Conservation (phyloP, 2,329 filamentous ascomycete genomes). For the Claviceps cyperi region DNA sequence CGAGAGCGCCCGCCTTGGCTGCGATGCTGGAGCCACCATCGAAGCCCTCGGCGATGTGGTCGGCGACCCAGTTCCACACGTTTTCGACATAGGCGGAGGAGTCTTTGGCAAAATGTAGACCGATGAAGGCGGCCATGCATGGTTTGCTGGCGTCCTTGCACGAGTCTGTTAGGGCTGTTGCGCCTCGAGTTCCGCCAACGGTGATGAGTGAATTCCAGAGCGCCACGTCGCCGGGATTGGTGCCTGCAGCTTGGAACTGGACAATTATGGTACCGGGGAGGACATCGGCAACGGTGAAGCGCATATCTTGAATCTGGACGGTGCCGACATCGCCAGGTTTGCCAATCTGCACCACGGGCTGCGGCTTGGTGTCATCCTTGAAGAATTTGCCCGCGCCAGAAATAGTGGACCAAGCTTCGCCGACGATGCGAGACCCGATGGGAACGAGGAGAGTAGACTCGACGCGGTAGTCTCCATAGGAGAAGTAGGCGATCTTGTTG, state of each 20-base stretch:
- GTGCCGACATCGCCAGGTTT: conserved; percentile 31
- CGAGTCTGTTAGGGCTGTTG: conserved; percentile 21
- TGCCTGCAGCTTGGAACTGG: conserved; percentile 23
- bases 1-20: conserved; percentile 31
- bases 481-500: conserved; percentile 16
- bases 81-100: conserved; percentile 13
- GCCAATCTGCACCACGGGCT: conserved; percentile 36
- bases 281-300: conserved; percentile 33
- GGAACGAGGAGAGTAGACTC: conserved; percentile 15
- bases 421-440: conserved; percentile 34
- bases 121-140: conserved; percentile 32
- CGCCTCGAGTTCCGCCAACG: conserved; percentile 28
- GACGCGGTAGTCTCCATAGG: conserved; percentile 15
- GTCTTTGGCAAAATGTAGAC: conserved; percentile 31
- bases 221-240: conserved; percentile 31
- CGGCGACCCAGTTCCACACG: conserved; percentile 27
- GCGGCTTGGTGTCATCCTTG: conserved; percentile 31
- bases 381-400: conserved; percentile 28
- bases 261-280: conserved; percentile 26
- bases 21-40: conserved; percentile 31
- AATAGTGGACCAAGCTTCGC: conserved; percentile 39
- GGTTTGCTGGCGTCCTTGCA: conserved; percentile 18
- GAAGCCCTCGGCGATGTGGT: conserved; percentile 31
- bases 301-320: conserved; percentile 36
- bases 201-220: conserved; percentile 32